Evolutionary conservation across 164 flowering plant genomes (phyloP), one percentile per base, ranked within the genome.

Genomic region (Magnolia officinalis): DNA sequence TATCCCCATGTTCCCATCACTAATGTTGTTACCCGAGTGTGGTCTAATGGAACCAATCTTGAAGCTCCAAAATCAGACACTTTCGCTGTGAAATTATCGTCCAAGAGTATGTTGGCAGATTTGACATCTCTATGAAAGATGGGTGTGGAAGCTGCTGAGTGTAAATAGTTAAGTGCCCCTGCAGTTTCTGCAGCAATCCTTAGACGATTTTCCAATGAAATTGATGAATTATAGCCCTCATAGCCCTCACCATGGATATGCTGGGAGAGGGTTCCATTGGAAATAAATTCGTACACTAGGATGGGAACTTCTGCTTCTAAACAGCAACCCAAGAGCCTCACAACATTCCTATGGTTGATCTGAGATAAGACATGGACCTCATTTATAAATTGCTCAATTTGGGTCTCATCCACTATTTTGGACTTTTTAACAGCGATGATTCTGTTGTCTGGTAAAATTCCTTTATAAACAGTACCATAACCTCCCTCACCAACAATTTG

Each of bases 81-180:
- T 72, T 86, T 87, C 0, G 90, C 84, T 0, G 72, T 78, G 67
- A 61, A 79, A 19, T 71, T 71, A 6, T 79, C 80, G 24, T 85
- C 86, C n/a, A 87, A 64, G 11, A 87, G 83, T 67, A 87, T 81
- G 31, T 87, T 87, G n/a, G 83, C n/a, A 6, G 85, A 65, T 70
- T 84, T 87, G 49, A 85, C 68, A 61, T 87, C 89, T 70, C 89
- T 76, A 63, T 87, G 89, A 21, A 82, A 65, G 7, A 87, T 83
- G 0, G 88, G 87, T 19, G 71, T 65, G 0, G 83, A 81, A 63
- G 89, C 83, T 14, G 82, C 82, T 2, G 84, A 85, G 61, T 86
- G 91, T 24, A 89, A 66, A 71, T 86, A 86, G 4, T 87, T 70
- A 1, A 86, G 74, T 0, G 82, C 90, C 11, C 76, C 85, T 0